Conservation (phyloP, 1,284 basidiomycete genomes). For the Pascua sp. region DNA sequence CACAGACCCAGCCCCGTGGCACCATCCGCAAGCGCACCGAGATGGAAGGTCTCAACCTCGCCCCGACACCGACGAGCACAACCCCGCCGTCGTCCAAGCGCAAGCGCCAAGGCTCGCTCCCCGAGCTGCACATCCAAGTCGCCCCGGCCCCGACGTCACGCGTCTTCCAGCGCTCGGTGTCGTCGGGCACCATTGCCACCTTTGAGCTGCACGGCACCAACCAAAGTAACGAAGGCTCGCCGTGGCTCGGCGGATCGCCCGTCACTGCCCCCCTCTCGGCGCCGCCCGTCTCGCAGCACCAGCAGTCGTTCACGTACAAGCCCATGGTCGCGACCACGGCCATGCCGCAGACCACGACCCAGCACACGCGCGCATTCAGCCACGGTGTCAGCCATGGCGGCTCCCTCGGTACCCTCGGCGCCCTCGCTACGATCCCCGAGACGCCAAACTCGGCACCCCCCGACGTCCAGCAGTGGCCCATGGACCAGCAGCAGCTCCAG, state of each 20-base stretch:
- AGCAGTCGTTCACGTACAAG: conserved; percentile 16
- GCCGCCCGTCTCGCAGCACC: conserved; percentile 9
- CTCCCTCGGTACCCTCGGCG: conserved; percentile 10
- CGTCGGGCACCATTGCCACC: conserved; percentile 4
- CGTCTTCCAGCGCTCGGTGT: conserved; percentile 17
- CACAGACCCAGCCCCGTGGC: no score
- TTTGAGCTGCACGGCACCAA: neutral
- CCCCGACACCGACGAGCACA: neutral
- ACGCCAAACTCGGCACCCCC: conserved; percentile 12
- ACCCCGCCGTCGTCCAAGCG: neutral
- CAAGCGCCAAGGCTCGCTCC: conserved; percentile 18
- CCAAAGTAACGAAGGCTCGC: conserved; percentile 1
- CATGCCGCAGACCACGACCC: conserved; percentile 4
- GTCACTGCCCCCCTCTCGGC: conserved; percentile 12
- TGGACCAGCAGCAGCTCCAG: neutral
- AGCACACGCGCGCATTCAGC: no score
- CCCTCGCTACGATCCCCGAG: conserved; percentile 21
- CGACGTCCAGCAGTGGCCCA: conserved; percentile 6
- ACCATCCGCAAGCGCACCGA: no score
- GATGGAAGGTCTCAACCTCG: no score
- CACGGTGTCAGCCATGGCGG: no score
- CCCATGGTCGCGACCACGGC: conserved; percentile 1
- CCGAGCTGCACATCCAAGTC: conserved; percentile 12
- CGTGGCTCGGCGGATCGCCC: conserved; percentile 8
- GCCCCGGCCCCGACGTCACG: neutral